Percentiles rank a stretch among this genome's conserved stretches.
These are phyloP conservation scores for Anthostomella pinea DNA, from an alignment of 2,329 filamentous ascomycete genomes.

Conservation along the genomic window DNA sequence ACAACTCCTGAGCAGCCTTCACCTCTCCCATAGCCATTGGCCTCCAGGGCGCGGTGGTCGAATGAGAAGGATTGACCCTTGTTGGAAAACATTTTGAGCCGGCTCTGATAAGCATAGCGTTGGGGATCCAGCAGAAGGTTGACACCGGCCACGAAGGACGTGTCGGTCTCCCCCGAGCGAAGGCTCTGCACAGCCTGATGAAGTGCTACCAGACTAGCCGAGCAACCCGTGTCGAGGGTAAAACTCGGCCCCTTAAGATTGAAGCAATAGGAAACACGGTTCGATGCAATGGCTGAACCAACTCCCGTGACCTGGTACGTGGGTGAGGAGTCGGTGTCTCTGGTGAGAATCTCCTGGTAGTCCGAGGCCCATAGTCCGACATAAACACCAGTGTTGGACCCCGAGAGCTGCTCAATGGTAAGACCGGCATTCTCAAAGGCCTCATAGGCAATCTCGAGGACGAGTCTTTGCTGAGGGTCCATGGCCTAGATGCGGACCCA, in stretches of 20 bases:
- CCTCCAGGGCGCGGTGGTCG: neutral
- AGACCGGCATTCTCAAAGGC: constrained; percentile 3
- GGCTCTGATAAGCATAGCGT: neutral
- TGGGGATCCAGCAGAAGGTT: neutral
- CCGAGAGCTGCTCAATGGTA: neutral
- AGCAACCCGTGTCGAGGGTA: neutral
- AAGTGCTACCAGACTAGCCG: neutral
- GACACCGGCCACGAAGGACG: neutral
- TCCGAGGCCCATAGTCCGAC: constrained; percentile 6
- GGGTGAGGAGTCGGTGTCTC: neutral
- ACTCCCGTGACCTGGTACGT: neutral
- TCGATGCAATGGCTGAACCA: neutral
- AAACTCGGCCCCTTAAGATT: neutral
- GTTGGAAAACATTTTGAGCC: neutral
- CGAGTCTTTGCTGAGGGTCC: constrained; percentile 9
- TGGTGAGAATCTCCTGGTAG: neutral
- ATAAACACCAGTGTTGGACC: constrained; percentile 8
- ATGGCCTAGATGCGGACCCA: too few species aligned
- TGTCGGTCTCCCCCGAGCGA: neutral
- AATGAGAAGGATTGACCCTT: neutral
- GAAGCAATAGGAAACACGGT: neutral
- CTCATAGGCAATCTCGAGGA: constrained; percentile 10
- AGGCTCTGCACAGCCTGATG: constrained; percentile 1
- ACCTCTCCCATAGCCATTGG: neutral
- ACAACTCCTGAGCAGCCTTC: neutral